Evolutionary conservation across 805 yeast genomes (phyloP).

Genomic region (Saccharomycopsis malanga): DNA sequence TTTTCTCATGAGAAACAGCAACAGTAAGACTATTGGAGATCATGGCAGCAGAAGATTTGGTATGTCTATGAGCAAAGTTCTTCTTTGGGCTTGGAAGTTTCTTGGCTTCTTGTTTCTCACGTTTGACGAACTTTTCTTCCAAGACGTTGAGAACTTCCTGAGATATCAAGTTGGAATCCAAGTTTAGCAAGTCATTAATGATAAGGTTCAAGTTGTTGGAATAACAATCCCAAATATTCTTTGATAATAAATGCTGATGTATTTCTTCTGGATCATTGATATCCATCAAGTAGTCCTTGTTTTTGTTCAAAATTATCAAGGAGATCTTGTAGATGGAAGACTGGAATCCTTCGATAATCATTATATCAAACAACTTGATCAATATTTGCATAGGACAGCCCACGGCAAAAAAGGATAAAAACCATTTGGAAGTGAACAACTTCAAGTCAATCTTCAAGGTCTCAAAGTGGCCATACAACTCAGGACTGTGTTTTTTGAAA

Average conservation of each 20-base stretch:
- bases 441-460: constrained; percentile 35
- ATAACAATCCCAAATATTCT: constrained; percentile 37
- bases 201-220: constrained; percentile 32
- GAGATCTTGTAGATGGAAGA: constrained; percentile 50
- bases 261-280: constrained; percentile 35
- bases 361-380: constrained; percentile 45
- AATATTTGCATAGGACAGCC: constrained; percentile 50
- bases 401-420: constrained; percentile 51
- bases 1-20: constrained; percentile 1
- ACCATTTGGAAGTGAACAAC: constrained; percentile 58
- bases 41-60: constrained; percentile 7
- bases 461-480: constrained; percentile 38
- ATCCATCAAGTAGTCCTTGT: constrained; percentile 34
- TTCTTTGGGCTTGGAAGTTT: constrained; percentile 5
- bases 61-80: constrained; percentile 7
- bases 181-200: constrained; percentile 25
- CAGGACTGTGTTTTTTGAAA: constrained; percentile 35
- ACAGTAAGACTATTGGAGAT: constrained; percentile 3
- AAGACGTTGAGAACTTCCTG: constrained; percentile 7
- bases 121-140: constrained; percentile 13
- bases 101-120: background rate
- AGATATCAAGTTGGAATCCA: constrained; percentile 15
- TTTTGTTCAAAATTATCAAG: constrained; percentile 42
- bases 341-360: constrained; percentile 47
- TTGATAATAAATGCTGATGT: constrained; percentile 35